Percentiles rank a stretch among this genome's conserved stretches.
phyloP scores from a whole-genome alignment of 768 basidiomycete genomes.

The Amanita exitialis region DNA sequence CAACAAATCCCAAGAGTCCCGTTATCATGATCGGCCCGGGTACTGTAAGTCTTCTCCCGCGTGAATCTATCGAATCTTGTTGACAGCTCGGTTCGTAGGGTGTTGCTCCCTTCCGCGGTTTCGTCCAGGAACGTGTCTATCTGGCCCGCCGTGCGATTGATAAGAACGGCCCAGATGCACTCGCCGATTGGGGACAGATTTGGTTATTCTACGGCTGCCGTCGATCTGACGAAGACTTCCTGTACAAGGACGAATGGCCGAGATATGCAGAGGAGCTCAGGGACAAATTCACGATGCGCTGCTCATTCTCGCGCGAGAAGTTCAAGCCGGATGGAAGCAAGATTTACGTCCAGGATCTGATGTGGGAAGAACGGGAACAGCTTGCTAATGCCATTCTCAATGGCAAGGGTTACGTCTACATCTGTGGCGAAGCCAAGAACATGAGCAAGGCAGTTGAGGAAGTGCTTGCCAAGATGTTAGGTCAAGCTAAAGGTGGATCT shows the following conservation, averaged over 20 bases:
- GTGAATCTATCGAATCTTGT: neutral
- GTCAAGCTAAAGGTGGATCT: conserved; percentile 88
- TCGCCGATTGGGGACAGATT: conserved; percentile 93
- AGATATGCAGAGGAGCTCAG: conserved; percentile 76
- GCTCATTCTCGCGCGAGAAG: conserved; percentile 88
- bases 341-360: conserved; percentile 97
- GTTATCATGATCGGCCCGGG: conserved; percentile 99
- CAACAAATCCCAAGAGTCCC: conserved; percentile 96
- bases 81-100: conserved; percentile 42
- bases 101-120: conserved; percentile 98
- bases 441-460: conserved; percentile 98
- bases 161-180: conserved; percentile 90
- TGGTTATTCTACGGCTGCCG: conserved; percentile 97
- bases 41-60: conserved; percentile 52
- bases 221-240: conserved; percentile 77
- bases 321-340: conserved; percentile 88
- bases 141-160: conserved; percentile 90
- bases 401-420: conserved; percentile 95
- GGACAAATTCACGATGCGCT: conserved; percentile 85
- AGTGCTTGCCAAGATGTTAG: conserved; percentile 71
- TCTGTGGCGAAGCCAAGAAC: conserved; percentile 93
- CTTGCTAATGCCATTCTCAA: conserved; percentile 86
- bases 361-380: conserved; percentile 79
- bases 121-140: conserved; percentile 95
- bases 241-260: conserved; percentile 96